phyloP scores from a whole-genome alignment of 495 filamentous ascomycete genomes.

The Aspergillus biplanus region DNA sequence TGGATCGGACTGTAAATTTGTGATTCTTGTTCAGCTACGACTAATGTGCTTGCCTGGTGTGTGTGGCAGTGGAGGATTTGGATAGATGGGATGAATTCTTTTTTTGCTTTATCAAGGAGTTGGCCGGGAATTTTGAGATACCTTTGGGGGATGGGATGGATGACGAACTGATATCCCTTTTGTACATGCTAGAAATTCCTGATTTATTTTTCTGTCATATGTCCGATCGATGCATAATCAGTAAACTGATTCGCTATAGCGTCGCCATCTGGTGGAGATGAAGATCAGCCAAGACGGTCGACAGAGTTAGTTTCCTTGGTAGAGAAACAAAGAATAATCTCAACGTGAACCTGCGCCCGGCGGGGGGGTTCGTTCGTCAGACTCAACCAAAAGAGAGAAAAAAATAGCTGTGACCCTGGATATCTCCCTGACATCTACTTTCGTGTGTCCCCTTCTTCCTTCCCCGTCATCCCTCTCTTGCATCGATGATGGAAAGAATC shows the following conservation, averaged over 20 bases:
- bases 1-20: conserved; percentile 4
- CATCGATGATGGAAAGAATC: background rate
- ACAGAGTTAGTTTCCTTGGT: too few species aligned
- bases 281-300: too few species aligned
- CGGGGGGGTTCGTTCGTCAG: too few species aligned
- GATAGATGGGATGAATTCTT: background rate
- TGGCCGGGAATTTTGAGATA: background rate
- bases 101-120: background rate
- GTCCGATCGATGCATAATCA: too few species aligned
- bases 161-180: conserved; percentile 1
- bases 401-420: background rate
- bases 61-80: conserved; percentile 3
- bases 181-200: background rate
- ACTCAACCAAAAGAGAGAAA: too few species aligned
- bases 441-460: too few species aligned
- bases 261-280: too few species aligned
- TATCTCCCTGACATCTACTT: background rate
- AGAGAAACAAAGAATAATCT: too few species aligned
- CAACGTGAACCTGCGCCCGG: too few species aligned
- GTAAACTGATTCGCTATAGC: too few species aligned
- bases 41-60: background rate
- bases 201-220: too few species aligned
- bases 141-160: background rate
- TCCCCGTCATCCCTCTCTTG: background rate
- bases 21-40: background rate